Evolutionary conservation across 176 grass and related monocot species (phyloP).

Genomic region (Avena eriantha): DNA sequence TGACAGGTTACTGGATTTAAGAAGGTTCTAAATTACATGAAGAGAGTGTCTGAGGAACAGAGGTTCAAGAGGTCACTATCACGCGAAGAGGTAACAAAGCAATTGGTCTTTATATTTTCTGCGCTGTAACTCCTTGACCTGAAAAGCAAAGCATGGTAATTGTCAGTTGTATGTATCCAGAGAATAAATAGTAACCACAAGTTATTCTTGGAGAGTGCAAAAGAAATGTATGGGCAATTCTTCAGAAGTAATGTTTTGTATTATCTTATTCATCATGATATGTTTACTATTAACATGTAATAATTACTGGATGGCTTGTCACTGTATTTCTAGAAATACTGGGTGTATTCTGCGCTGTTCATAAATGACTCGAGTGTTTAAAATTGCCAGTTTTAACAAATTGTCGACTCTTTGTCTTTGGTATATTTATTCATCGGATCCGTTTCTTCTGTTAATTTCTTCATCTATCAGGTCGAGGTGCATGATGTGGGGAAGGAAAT

Average conservation of each 20-base stretch:
- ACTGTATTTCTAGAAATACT: not conserved
- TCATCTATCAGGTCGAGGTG: conserved; percentile 77
- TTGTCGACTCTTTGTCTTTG: not conserved
- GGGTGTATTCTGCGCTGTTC: conserved; percentile 27
- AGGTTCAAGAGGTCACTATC: conserved; percentile 87
- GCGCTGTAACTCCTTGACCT: not conserved
- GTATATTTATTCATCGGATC: conserved; percentile 21
- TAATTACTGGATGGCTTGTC: not conserved
- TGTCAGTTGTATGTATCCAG: conserved; percentile 26
- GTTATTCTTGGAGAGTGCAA: not conserved
- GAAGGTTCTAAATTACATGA: conserved; percentile 97
- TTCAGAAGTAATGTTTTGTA: not conserved
- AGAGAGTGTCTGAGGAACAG: conserved; percentile 88
- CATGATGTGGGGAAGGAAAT: conserved; percentile 99
- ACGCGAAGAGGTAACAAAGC: conserved; percentile 81
- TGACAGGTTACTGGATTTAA: conserved; percentile 98
- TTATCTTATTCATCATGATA: conserved; percentile 15
- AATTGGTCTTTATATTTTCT: conserved; percentile 18
- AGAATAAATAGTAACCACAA: conserved; percentile 25
- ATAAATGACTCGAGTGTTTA: conserved; percentile 2
- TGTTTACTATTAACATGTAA: not conserved
- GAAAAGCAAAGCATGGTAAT: conserved; percentile 11
- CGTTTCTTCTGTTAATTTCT: conserved; percentile 34
- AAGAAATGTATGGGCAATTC: conserved; percentile 1
- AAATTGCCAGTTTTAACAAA: conserved; percentile 13